Evolutionary conservation across 2,329 filamentous ascomycete genomes (phyloP).

Genomic region (Berkeleyomyces basicola): DNA sequence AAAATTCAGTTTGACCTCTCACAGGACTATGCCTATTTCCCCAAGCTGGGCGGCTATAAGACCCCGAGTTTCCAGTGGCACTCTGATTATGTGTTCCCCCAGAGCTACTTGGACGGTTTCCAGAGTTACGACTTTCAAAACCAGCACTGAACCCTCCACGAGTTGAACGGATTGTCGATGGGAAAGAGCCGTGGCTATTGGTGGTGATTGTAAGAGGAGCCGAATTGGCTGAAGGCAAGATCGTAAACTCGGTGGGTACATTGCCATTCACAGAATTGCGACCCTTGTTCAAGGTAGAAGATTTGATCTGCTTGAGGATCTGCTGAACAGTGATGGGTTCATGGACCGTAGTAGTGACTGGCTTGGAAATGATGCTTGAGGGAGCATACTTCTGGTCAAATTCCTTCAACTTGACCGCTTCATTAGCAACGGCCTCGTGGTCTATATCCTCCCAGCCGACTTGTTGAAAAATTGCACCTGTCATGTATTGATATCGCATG

Average conservation of each 20-base stretch:
- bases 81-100: slow-evolving; percentile 5
- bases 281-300: slow-evolving; percentile 3
- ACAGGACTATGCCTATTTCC: background rate
- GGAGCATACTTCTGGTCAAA: slow-evolving; percentile 24
- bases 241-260: background rate
- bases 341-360: background rate
- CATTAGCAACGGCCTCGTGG: slow-evolving; percentile 17
- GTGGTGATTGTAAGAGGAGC: slow-evolving; percentile 2
- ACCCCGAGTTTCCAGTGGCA: background rate
- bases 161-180: background rate
- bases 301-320: background rate
- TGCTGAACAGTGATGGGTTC: background rate
- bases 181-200: background rate
- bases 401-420: slow-evolving; percentile 20
- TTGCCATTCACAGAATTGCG: background rate
- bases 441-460: slow-evolving; percentile 54
- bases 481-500: slow-evolving; percentile 50
- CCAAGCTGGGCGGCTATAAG: background rate
- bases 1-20: background rate
- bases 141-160: background rate
- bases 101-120: slow-evolving; percentile 8
- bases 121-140: background rate
- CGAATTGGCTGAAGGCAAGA: background rate
- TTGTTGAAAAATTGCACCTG: slow-evolving; percentile 48
- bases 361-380: background rate